These are phyloP conservation scores for Xylariaceae sp. DNA, from an alignment of 2,329 filamentous ascomycete genomes.

Conservation along the genomic window DNA sequence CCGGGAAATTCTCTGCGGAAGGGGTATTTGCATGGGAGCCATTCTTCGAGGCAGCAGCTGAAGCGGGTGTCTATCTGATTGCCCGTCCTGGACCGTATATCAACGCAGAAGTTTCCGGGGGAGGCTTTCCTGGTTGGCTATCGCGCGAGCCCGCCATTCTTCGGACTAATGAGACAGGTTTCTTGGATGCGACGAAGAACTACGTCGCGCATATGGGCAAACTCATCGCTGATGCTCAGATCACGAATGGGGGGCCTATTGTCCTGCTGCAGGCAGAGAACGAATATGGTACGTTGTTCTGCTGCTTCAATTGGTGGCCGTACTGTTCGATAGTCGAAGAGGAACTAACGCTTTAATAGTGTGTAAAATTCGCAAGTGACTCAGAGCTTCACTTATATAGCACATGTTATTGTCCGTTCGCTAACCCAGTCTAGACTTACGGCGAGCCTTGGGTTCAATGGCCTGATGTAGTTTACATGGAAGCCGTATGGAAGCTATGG, in stretches of 20 bases:
- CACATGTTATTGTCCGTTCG: background rate
- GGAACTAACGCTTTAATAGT: too few species aligned
- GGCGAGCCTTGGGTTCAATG: conserved; percentile 54
- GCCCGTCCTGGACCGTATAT: conserved; percentile 70
- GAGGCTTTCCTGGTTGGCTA: conserved; percentile 79
- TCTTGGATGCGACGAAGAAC: conserved; percentile 56
- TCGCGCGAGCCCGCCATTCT: conserved; percentile 64
- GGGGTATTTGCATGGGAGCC: conserved; percentile 71
- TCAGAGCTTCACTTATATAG: background rate
- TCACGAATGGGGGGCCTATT: conserved; percentile 78
- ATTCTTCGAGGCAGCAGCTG: conserved; percentile 71
- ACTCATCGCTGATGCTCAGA: conserved; percentile 71
- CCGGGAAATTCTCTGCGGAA: conserved; percentile 65
- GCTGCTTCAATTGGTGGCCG: background rate
- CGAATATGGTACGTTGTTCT: conserved; percentile 53
- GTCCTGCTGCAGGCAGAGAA: conserved; percentile 81
- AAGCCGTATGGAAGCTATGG: conserved; percentile 40
- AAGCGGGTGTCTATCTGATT: conserved; percentile 74
- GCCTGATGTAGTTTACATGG: conserved; percentile 62
- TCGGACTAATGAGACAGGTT: conserved; percentile 61
- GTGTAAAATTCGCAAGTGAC: too few species aligned
- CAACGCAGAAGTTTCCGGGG: conserved; percentile 70
- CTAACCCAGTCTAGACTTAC: conserved; percentile 5
- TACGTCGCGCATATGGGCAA: conserved; percentile 62
- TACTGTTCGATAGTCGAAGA: background rate